phyloP scores from a whole-genome alignment of 2,329 filamentous ascomycete genomes.

The Trichothecium roseum region DNA sequence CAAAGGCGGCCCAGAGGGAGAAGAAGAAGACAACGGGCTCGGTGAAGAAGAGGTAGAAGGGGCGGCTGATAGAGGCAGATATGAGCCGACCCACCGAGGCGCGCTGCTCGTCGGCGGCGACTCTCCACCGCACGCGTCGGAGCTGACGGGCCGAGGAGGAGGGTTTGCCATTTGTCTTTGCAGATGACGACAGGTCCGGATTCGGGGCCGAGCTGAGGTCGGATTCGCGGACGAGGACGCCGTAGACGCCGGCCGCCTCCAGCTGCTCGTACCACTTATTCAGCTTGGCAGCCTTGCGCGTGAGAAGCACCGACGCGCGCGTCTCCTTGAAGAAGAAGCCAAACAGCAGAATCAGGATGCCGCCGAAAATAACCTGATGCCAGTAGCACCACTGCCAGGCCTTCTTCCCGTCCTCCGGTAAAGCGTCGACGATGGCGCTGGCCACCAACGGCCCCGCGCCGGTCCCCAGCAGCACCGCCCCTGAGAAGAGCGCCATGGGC shows the following conservation, averaged over 20 bases:
- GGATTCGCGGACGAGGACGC: constrained; percentile 25
- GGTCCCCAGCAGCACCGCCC: constrained; percentile 66
- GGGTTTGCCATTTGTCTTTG: too few relatives aligned
- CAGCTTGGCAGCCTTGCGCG: constrained; percentile 59
- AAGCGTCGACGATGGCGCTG: constrained; percentile 53
- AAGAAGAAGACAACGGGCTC: constrained; percentile 79
- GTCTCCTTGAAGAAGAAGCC: constrained; percentile 71
- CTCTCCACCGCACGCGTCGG: constrained; percentile 64
- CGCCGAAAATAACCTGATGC: constrained; percentile 65
- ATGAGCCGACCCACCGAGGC: constrained; percentile 60
- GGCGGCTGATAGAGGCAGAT: constrained; percentile 60
- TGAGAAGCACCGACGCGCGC: constrained; percentile 68
- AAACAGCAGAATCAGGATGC: constrained; percentile 48
- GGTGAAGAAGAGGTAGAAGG: constrained; percentile 67
- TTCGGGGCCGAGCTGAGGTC: not conserved
- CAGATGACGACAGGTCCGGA: too few relatives aligned
- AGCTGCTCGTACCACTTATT: constrained; percentile 72
- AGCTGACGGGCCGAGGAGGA: constrained; percentile 3
- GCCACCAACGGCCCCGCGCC: constrained; percentile 66
- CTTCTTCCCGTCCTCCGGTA: constrained; percentile 31
- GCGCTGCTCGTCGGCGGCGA: constrained; percentile 68
- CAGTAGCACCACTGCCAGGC: constrained; percentile 85
- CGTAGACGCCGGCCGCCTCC: constrained; percentile 52
- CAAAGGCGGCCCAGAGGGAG: constrained; percentile 80
- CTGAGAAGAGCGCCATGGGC: constrained; percentile 85